phyloP scores from a whole-genome alignment of 306 rosid genomes.

The Argentina anserina region DNA sequence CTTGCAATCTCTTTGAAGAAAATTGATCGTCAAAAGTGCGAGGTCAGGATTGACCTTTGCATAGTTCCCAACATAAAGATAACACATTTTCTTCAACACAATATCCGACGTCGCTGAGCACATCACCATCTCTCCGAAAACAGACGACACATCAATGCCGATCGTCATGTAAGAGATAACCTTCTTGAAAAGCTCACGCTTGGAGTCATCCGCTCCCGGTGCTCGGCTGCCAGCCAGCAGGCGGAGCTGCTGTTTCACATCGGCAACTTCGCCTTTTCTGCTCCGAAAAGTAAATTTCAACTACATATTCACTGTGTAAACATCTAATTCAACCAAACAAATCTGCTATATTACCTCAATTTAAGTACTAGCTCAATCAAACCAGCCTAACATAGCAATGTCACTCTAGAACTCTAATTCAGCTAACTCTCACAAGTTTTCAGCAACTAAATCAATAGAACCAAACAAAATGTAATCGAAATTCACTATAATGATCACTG shows the following conservation, averaged over 20 bases:
- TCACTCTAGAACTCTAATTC: not conserved
- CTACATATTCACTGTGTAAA: constrained; percentile 5
- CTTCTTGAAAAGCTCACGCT: constrained; percentile 96
- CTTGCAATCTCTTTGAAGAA: constrained; percentile 99
- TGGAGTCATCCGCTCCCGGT: constrained; percentile 91
- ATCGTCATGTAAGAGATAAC: constrained; percentile 96
- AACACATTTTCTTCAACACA: constrained; percentile 95
- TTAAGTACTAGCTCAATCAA: not conserved
- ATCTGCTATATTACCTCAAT: not conserved
- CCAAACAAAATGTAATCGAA: not conserved
- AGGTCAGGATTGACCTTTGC: constrained; percentile 97
- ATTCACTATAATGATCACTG: not conserved
- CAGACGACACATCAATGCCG: constrained; percentile 85
- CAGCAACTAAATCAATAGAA: not conserved
- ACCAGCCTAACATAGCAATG: not conserved
- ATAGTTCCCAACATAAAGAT: constrained; percentile 91
- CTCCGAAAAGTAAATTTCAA: constrained; percentile 14
- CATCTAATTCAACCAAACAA: not conserved
- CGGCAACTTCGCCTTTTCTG: constrained; percentile 98
- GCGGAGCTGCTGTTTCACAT: constrained; percentile 89
- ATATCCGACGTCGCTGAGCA: constrained; percentile 94
- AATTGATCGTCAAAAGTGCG: constrained; percentile 90
- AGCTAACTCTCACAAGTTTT: not conserved
- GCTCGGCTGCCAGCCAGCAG: constrained; percentile 98
- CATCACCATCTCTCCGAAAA: constrained; percentile 99